Evolutionary conservation across 225 moss, liverwort and hornwort species (phyloP).

Genomic region (Sphagnum tenellum): DNA sequence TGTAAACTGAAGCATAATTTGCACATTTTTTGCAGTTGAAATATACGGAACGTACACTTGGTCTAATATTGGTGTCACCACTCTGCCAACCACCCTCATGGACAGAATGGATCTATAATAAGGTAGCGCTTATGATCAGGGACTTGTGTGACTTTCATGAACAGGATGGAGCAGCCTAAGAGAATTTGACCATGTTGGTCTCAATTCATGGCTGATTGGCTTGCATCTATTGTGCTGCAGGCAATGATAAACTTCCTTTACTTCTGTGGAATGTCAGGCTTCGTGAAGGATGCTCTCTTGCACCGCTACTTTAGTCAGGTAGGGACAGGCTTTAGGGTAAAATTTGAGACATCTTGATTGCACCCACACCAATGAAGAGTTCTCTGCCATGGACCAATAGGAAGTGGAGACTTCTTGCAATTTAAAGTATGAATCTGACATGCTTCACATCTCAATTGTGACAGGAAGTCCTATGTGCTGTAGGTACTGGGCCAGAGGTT

Average conservation of each 20-base stretch:
- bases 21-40: slow-evolving; percentile 48
- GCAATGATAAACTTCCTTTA: slow-evolving; percentile 73
- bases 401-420: too few species aligned
- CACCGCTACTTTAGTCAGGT: slow-evolving; percentile 86
- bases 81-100: slow-evolving; percentile 74
- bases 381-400: too few species aligned
- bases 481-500: slow-evolving; percentile 29
- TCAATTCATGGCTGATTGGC: too few species aligned
- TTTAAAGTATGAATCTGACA: neutral
- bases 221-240: slow-evolving; percentile 12
- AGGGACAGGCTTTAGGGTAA: neutral
- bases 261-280: slow-evolving; percentile 78
- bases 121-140: slow-evolving; percentile 17
- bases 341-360: too few species aligned
- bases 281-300: slow-evolving; percentile 78
- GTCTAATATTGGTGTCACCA: slow-evolving; percentile 86
- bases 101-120: slow-evolving; percentile 97
- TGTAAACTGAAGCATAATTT: too few species aligned
- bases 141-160: too few species aligned
- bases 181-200: too few species aligned
- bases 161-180: too few species aligned
- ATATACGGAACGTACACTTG: slow-evolving; percentile 66
- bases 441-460: neutral
- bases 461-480: slow-evolving; percentile 56
- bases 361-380: too few species aligned